A percentile compares a stretch with the other conserved stretches of the same genome.
phyloP scores from a whole-genome alignment of 1,139 yeast genomes.

The Nakaseomyces delphensis region DNA sequence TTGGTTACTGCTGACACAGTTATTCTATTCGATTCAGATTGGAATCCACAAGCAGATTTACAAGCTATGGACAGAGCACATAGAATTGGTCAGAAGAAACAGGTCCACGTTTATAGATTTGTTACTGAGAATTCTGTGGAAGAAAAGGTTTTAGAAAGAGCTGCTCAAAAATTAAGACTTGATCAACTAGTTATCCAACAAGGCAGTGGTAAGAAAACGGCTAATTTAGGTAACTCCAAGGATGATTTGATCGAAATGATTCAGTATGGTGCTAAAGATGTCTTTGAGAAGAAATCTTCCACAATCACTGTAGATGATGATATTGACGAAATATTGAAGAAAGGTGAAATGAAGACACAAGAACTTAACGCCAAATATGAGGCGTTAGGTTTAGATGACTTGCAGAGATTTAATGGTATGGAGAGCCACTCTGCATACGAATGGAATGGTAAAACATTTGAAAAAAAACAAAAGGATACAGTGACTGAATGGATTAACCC shows the following conservation, averaged over 20 bases:
- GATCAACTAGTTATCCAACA: slow-evolving; percentile 80
- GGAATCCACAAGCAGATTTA: slow-evolving; percentile 84
- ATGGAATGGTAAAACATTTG: slow-evolving; percentile 95
- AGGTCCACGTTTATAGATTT: slow-evolving; percentile 67
- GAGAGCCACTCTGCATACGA: slow-evolving; percentile 86
- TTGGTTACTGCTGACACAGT: slow-evolving; percentile 71
- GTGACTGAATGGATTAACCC: slow-evolving; percentile 76
- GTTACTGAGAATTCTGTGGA: slow-evolving; percentile 76
- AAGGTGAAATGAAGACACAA: slow-evolving; percentile 55
- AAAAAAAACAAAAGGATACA: slow-evolving; percentile 49
- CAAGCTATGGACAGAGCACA: slow-evolving; percentile 89
- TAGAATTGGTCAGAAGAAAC: slow-evolving; percentile 78
- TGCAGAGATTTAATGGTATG: slow-evolving; percentile 49
- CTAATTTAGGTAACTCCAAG: slow-evolving; percentile 43
- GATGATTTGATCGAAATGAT: slow-evolving; percentile 72
- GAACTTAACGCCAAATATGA: slow-evolving; percentile 57
- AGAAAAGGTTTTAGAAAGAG: slow-evolving; percentile 71
- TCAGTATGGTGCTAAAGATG: slow-evolving; percentile 67
- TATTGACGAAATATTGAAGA: slow-evolving; percentile 50
- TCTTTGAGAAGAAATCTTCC: slow-evolving; percentile 36
- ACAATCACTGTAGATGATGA: slow-evolving; percentile 38
- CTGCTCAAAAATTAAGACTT: slow-evolving; percentile 66
- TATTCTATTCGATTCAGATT: slow-evolving; percentile 65
- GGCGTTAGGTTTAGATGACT: slow-evolving; percentile 61
- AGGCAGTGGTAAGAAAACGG: slow-evolving; percentile 38